Evolutionary conservation across 495 filamentous ascomycete genomes (phyloP), one percentile per base, ranked within the genome.

Genomic region (Corynascus novoguineensis): DNA sequence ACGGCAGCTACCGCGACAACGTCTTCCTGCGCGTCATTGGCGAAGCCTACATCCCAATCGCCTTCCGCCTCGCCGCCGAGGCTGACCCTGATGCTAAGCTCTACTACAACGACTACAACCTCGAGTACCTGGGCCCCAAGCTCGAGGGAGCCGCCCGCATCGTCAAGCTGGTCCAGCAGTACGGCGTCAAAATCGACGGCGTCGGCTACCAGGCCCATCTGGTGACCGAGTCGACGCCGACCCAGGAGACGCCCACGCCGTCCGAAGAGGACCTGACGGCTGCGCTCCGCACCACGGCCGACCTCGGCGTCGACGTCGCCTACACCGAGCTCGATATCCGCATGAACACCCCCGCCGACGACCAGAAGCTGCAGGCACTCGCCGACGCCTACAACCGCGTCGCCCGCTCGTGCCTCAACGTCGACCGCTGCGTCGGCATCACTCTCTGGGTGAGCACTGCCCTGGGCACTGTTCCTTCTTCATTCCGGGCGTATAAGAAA

Each of bases 31-130:
- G 74, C 31, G 73, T 81, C 14, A 61, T 85, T 19, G 82, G 82
- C 8, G 74, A 78, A 46, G 75, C 78, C 48, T 87, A 75, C 61
- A 75, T 84, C 57, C 68, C 68, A 5, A 78, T 84, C 46, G 82
- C 82, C 35, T 83, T 86, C 68, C 57, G 65, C 22, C 71, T 72
- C 40, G 72, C 76, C 15, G 75, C 76, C 12, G 72, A 72, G 8
- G 76, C 72, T 2, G 83, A 86, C 60, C 81, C 78, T 0, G 51
- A 63, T 15, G 78, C 80, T 2, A 86, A 86, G 69, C 76, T 87
- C 19, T 86, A 85, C 62, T 83, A 83, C 72, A 86, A 86, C 62
- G 82, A 85, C 60, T 88, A 86, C 71, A 85, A 82, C 71, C 80
- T 84, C 60, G 84, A 86, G 65, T 72, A 67, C 5, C 68, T 73